phyloP scores from a whole-genome alignment of 2,329 filamentous ascomycete genomes.

The Trichoderma atroviride region DNA sequence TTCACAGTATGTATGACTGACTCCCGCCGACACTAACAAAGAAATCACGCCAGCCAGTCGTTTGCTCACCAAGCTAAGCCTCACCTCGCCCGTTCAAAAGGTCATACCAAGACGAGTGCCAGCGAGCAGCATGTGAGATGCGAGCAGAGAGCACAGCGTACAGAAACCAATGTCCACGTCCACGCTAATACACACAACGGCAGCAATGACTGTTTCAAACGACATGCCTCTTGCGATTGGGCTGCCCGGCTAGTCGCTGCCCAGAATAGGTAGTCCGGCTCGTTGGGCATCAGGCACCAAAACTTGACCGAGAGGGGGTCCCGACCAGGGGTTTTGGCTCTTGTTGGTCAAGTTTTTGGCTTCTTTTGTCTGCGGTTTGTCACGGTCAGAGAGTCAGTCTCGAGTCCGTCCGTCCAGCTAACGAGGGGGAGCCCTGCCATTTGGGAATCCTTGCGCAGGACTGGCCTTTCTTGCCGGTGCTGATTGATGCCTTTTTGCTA shows the following conservation, averaged over 20 bases:
- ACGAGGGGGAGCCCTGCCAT: slow-evolving; percentile 10
- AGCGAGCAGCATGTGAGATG: slow-evolving; percentile 1
- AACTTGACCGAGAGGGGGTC: slow-evolving; percentile 20
- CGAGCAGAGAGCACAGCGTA: neutral
- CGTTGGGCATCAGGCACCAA: slow-evolving; percentile 27
- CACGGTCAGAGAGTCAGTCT: slow-evolving; percentile 15
- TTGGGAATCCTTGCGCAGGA: neutral
- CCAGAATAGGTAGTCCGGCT: slow-evolving; percentile 23
- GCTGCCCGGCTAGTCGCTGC: slow-evolving; percentile 14
- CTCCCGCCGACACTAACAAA: neutral
- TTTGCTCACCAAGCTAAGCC: neutral
- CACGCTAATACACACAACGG: neutral
- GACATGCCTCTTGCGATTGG: slow-evolving; percentile 20
- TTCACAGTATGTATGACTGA: neutral
- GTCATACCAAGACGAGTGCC: neutral
- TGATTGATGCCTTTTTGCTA: neutral
- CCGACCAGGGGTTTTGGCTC: neutral
- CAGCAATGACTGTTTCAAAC: slow-evolving; percentile 16
- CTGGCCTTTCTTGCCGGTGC: neutral
- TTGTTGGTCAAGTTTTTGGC: neutral
- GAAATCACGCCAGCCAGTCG: slow-evolving; percentile 1
- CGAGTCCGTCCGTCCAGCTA: neutral
- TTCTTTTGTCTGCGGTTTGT: slow-evolving; percentile 8
- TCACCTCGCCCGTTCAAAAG: neutral
- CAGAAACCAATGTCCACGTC: neutral